Evolutionary conservation across 257 asterid species (phyloP), one percentile per base, ranked within the genome.

Genomic region (Eucommia ulmoides): DNA sequence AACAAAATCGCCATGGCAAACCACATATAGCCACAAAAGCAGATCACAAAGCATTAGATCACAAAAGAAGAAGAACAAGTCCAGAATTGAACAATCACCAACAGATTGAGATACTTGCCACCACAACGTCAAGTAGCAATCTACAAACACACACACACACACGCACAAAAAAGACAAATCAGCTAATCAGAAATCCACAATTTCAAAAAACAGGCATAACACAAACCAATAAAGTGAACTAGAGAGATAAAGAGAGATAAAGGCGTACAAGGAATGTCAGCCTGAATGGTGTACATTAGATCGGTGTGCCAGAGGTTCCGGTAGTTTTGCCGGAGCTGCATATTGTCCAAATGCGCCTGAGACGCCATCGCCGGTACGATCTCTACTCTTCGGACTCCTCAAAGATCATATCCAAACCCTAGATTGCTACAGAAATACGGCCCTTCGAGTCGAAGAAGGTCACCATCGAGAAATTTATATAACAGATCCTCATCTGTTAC

Each of bases 281-380:
- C 61, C 58, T 82, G 93, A 17, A 79, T 59, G 8, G 96, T 73
- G 57, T 79, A 51, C 86, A 68, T 73, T 22, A 91, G 98, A 83
- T 91, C 98, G 58, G 96, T 81, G 75, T 91, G 98, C 98, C 98
- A 91, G 24, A 91, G 65, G 54, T 91, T 91, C 24, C 94, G 86
- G 60, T 78, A 91, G 57, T 77, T 75, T 76, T 86, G 94, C 8
- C 96, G 93, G 65, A 66, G 74, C 77, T 91, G 80, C 96, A 91
- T 80, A 79, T 85, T 83, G 3, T 86, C 91, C 70, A 87, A 9
- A 25, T 71, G 65, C 61, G 59, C 70, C 65, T 91, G 94, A 49
- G 84, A 64, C 74, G 66, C 79, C 96, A 88, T 88, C 41, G 38
- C 12, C 7, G 10, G 38, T 29, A 14, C 38, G 38, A 29, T 29